Evolutionary conservation across 1,284 basidiomycete genomes (phyloP), one percentile per base, ranked within the genome.

Genomic region (Agaricales sp.): DNA sequence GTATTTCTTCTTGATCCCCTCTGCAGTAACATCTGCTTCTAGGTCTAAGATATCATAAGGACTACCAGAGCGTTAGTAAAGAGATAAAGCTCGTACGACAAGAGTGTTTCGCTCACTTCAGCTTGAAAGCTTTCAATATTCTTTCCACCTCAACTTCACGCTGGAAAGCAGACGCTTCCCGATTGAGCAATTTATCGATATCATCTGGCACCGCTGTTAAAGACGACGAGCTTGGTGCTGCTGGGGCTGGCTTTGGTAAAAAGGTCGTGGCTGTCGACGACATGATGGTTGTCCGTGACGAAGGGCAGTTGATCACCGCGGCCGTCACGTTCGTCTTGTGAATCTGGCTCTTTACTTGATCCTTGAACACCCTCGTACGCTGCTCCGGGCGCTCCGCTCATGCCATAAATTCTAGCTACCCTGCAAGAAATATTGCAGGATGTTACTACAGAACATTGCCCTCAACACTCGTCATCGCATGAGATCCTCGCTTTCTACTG

Each of bases 121-220:
- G 74, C 61, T 85, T 90, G 73, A 91, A 90, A 1, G 87, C 81
- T 58, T 82, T 84, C 26, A 91, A 67, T 54, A 91, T 90, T 18
- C 87, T 80, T 49, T 90, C 87, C n/a, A 89, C 86, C 61, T 90
- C 87, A 19, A 87, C 65, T 62, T 90, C 87, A 37, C 87, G 74
- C 58, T 89, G 84, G 59, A 90, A 84, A 2, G 84, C 87, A n/a
- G 81, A 80, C 0, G 87, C 85, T 60, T 90, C 87, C 45, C 84
- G 73, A 47, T 71, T 82, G 38, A 90, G 72, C 4, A 90, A 66
- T 62, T 78, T 85, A 52, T 90, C 87, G n/a, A 90, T 58, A 48
- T 81, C 80, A 8, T 52, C 52, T 19, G 61, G 69, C 44, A 24
- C 21, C 8, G 16, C 6, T 16, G 16, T 18, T 22, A 21, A 20